Percentiles rank a stretch among this genome's conserved stretches.
Conservation (phyloP, 768 basidiomycete genomes). For the Mycena amicta region DNA sequence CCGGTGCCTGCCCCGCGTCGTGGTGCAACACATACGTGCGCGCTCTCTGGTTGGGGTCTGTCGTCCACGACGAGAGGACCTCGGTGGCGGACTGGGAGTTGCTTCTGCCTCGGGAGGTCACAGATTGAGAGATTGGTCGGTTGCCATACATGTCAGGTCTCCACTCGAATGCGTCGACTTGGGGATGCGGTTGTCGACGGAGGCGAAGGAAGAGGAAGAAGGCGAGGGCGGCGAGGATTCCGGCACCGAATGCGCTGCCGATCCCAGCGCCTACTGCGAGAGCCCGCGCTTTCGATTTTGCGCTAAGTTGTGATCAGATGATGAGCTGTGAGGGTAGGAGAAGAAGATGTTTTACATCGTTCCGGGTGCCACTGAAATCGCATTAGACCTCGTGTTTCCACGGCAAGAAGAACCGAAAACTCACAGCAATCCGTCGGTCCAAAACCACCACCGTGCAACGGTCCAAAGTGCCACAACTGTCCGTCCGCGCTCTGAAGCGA, state of each 20-base stretch:
- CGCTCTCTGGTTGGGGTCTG: neutral
- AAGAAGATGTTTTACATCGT: slow-evolving; percentile 30
- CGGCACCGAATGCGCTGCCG: slow-evolving; percentile 23
- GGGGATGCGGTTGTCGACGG: neutral
- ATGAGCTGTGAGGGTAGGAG: neutral
- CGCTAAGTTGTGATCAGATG: slow-evolving; percentile 4
- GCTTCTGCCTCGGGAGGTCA: neutral
- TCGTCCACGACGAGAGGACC: neutral
- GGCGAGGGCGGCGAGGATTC: slow-evolving; percentile 13
- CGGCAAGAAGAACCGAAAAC: neutral
- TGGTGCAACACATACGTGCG: slow-evolving; percentile 45
- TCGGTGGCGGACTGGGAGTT: neutral
- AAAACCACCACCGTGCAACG: slow-evolving; percentile 46
- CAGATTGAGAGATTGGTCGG: neutral
- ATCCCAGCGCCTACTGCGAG: slow-evolving; percentile 24
- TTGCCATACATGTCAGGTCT: neutral
- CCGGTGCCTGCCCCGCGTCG: slow-evolving; percentile 42
- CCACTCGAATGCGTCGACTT: slow-evolving; percentile 4
- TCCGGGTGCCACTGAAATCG: slow-evolving; percentile 33
- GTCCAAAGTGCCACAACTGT: slow-evolving; percentile 51
- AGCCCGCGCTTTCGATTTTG: slow-evolving; percentile 13
- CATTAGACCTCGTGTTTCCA: neutral
- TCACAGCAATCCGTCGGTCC: slow-evolving; percentile 38
- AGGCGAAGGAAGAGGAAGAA: slow-evolving; percentile 13
- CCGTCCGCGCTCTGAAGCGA: slow-evolving; percentile 49